Evolutionary conservation across 2,329 filamentous ascomycete genomes (phyloP).

Genomic region (Arthrocladium fulminans): DNA sequence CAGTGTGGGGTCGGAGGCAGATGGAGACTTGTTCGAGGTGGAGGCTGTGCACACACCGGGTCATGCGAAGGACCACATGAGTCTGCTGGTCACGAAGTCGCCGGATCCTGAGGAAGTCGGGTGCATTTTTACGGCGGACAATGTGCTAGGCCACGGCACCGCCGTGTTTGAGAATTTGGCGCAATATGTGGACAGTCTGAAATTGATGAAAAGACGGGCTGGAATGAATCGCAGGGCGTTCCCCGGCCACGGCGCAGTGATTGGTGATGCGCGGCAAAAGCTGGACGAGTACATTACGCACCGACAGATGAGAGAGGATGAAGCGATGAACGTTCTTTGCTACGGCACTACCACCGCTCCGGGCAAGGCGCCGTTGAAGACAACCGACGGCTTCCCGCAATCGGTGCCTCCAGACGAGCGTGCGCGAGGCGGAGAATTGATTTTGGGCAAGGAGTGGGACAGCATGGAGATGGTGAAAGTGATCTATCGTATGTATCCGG

Average conservation of each 20-base stretch:
- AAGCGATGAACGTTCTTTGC: slow-evolving; percentile 59
- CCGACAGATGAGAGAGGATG: slow-evolving; percentile 66
- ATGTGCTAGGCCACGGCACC: slow-evolving; percentile 78
- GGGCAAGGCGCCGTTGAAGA: slow-evolving; percentile 5
- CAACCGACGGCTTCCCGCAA: slow-evolving; percentile 6
- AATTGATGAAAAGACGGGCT: slow-evolving; percentile 48
- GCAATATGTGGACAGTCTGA: slow-evolving; percentile 59
- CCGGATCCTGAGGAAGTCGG: slow-evolving; percentile 50
- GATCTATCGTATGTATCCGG: slow-evolving; percentile 73
- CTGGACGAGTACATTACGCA: slow-evolving; percentile 79
- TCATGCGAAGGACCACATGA: slow-evolving; percentile 76
- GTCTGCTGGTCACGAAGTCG: slow-evolving; percentile 53
- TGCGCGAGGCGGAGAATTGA: slow-evolving; percentile 22
- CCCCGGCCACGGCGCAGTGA: slow-evolving; percentile 75
- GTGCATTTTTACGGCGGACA: slow-evolving; percentile 82
- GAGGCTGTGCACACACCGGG: slow-evolving; percentile 61
- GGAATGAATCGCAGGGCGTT: slow-evolving; percentile 55
- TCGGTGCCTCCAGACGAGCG: slow-evolving; percentile 22
- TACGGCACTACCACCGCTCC: slow-evolving; percentile 27
- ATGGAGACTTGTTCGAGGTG: slow-evolving; percentile 50
- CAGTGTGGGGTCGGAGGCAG: slow-evolving; percentile 25
- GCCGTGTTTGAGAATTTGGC: slow-evolving; percentile 72
- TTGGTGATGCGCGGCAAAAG: slow-evolving; percentile 62
- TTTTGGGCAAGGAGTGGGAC: slow-evolving; percentile 46
- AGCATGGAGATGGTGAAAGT: slow-evolving; percentile 76